Evolutionary conservation across 2,329 filamentous ascomycete genomes (phyloP).

Genomic region (Zymoseptoria crescenta): DNA sequence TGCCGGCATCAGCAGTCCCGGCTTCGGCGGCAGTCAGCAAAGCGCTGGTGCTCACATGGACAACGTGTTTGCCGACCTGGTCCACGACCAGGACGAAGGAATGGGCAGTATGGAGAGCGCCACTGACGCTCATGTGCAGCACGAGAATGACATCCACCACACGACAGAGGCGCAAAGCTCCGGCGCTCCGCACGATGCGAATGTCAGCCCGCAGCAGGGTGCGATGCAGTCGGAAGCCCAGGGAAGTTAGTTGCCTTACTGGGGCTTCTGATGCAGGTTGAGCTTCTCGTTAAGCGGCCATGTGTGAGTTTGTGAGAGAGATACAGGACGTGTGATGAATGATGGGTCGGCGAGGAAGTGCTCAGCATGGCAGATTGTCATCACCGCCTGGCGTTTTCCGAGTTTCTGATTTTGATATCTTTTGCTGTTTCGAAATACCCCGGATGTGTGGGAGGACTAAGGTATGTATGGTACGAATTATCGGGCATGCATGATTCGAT

Average conservation of each 20-base stretch:
- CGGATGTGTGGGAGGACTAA: not conserved
- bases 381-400: not conserved
- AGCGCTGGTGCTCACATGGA: conserved; percentile 23
- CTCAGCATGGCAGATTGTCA: not conserved
- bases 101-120: conserved; percentile 17
- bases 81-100: conserved; percentile 26
- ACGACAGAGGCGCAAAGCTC: not conserved
- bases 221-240: not conserved
- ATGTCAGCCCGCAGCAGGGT: not conserved
- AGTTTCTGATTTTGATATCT: not conserved
- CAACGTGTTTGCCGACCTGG: conserved; percentile 31
- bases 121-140: conserved; percentile 10
- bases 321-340: not conserved
- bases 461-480: not conserved
- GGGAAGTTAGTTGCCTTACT: not conserved
- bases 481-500: conserved; percentile 1
- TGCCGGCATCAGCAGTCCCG: conserved; percentile 25
- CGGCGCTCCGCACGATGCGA: not conserved
- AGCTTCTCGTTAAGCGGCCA: not conserved
- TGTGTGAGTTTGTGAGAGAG: not conserved
- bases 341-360: not conserved
- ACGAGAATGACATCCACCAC: not conserved
- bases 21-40: conserved; percentile 26
- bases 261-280: not conserved
- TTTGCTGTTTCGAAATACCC: not conserved